These are phyloP conservation scores for Schizophyllum amplum DNA, from an alignment of 1,284 basidiomycete species.

Conservation along the genomic window DNA sequence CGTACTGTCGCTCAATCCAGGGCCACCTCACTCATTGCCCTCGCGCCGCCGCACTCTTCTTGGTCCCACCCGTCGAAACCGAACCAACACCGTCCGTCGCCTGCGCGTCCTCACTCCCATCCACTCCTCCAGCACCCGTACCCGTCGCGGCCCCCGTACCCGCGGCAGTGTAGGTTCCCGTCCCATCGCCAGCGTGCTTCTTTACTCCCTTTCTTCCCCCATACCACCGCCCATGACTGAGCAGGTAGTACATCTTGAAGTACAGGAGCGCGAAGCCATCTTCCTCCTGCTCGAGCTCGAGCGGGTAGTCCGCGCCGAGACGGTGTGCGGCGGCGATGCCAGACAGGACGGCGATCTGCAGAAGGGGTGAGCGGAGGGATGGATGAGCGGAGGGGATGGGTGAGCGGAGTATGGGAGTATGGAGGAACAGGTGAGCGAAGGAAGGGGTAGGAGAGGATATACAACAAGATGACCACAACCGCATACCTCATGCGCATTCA, in stretches of 20 bases:
- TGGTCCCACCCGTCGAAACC: background rate
- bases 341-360: conserved; percentile 13
- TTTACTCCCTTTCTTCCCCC: background rate
- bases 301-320: conserved; percentile 12
- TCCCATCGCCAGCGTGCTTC: background rate
- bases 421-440: too few species aligned
- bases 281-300: conserved; percentile 4
- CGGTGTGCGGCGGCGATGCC: conserved; percentile 13
- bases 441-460: too few species aligned
- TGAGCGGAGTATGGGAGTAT: too few species aligned
- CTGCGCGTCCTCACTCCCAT: background rate
- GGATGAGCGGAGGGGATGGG: too few species aligned
- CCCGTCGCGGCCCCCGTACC: too few species aligned
- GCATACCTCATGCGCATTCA: conserved; percentile 16
- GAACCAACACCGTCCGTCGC: background rate
- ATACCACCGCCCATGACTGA: conserved; percentile 11
- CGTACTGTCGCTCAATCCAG: background rate
- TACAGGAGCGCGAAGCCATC: conserved; percentile 11
- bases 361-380: too few species aligned
- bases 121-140: too few species aligned
- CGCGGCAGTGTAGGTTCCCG: too few species aligned
- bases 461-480: too few species aligned
- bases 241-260: conserved; percentile 13
- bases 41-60: background rate
- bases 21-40: background rate